phyloP scores from a whole-genome alignment of 164 flowering plant species.

The Umbilicus rupestris region DNA sequence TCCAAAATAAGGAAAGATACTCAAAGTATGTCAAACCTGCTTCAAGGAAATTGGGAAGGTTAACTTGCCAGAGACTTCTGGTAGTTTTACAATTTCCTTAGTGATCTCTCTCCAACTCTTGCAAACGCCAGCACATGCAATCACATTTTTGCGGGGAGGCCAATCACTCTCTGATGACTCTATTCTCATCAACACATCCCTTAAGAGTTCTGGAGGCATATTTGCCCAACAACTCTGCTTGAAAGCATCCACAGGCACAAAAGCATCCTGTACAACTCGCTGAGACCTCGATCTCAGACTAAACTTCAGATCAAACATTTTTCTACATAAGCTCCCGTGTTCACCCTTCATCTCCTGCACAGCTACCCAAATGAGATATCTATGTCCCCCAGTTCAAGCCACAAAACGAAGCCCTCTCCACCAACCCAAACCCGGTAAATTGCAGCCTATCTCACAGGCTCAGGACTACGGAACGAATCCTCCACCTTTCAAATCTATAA shows the following conservation, averaged over 20 bases:
- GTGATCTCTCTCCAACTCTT: conserved; percentile 61
- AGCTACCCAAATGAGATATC: conserved; percentile 44
- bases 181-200: conserved; percentile 53
- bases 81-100: conserved; percentile 46
- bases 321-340: conserved; percentile 57
- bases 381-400: background rate
- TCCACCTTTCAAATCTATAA: background rate
- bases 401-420: background rate
- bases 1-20: background rate
- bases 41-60: conserved; percentile 63
- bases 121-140: conserved; percentile 74
- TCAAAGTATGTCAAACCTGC: conserved; percentile 32
- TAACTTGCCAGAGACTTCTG: conserved; percentile 40
- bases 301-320: conserved; percentile 57
- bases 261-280: conserved; percentile 48
- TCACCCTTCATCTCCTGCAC: conserved; percentile 71
- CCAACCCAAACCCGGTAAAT: no score
- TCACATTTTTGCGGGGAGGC: conserved; percentile 53
- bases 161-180: conserved; percentile 49
- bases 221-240: conserved; percentile 69
- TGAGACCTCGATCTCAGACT: conserved; percentile 65
- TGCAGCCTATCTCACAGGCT: background rate
- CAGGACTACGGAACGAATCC: background rate
- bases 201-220: conserved; percentile 59
- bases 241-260: conserved; percentile 33